Conservation (phyloP, 176 grass and related monocot species). For the Tillandsia fasciculata region DNA sequence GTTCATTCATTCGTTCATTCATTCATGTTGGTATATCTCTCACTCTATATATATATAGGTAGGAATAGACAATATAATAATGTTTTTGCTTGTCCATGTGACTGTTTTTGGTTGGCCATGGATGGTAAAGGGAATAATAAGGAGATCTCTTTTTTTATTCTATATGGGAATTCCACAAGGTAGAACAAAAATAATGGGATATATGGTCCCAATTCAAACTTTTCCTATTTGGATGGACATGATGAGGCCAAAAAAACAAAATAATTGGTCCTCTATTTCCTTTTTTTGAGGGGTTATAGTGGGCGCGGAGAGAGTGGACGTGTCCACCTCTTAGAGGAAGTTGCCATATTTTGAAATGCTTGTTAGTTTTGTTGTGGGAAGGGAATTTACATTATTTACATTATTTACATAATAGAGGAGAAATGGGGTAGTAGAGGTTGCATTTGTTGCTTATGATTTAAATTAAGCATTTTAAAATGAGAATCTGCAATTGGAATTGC, state of each 20-base stretch:
- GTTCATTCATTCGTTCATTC: background rate
- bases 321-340: background rate
- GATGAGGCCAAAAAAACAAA: background rate
- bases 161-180: conserved; percentile 22
- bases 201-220: background rate
- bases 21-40: background rate
- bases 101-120: conserved; percentile 20
- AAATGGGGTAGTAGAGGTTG: background rate
- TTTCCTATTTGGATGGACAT: background rate
- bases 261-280: background rate
- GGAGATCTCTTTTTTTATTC: conserved; percentile 20
- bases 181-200: conserved; percentile 2
- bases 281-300: background rate
- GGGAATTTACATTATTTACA: conserved; percentile 8
- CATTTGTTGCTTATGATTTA: background rate
- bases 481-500: background rate
- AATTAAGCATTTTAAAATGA: background rate
- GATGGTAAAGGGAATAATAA: conserved; percentile 23
- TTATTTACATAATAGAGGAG: background rate
- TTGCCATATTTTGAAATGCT: background rate
- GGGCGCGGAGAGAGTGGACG: background rate
- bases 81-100: conserved; percentile 10
- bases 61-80: conserved; percentile 3
- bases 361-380: conserved; percentile 39
- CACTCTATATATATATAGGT: conserved; percentile 1